phyloP scores from a whole-genome alignment of 805 yeast species.

The Myxozyma sirexii region DNA sequence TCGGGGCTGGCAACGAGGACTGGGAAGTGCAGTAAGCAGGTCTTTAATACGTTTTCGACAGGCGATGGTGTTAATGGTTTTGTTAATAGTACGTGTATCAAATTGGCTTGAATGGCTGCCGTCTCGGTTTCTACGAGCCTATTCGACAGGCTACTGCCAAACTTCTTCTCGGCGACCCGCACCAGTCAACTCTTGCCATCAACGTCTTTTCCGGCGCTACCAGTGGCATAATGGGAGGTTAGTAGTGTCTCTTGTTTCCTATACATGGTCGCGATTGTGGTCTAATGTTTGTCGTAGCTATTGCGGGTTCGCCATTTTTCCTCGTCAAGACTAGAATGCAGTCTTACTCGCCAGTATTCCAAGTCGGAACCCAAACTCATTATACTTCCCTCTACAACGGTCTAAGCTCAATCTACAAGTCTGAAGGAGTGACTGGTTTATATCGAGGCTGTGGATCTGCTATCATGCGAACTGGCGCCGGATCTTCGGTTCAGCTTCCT shows the following conservation, averaged over 20 bases:
- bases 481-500: conserved; percentile 93
- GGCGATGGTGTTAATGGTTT: too few species aligned
- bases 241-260: neutral
- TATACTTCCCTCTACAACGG: conserved; percentile 75
- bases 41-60: too few species aligned
- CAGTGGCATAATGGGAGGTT: conserved; percentile 60
- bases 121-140: conserved; percentile 94
- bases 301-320: conserved; percentile 81
- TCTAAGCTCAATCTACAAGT: conserved; percentile 56
- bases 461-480: conserved; percentile 88
- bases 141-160: conserved; percentile 54
- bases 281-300: too few species aligned
- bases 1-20: conserved; percentile 85
- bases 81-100: conserved; percentile 76
- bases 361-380: conserved; percentile 91
- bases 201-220: conserved; percentile 77
- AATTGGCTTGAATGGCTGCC: conserved; percentile 87
- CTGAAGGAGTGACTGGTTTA: conserved; percentile 77
- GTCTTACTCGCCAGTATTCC: conserved; percentile 69
- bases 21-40: conserved; percentile 62
- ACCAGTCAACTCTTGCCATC: conserved; percentile 48
- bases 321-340: conserved; percentile 96
- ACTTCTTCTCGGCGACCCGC: conserved; percentile 38
- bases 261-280: too few species aligned
- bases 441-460: conserved; percentile 96